phyloP scores from a whole-genome alignment of 2,329 filamentous ascomycete species.

The Microdochium trichocladiopsis region DNA sequence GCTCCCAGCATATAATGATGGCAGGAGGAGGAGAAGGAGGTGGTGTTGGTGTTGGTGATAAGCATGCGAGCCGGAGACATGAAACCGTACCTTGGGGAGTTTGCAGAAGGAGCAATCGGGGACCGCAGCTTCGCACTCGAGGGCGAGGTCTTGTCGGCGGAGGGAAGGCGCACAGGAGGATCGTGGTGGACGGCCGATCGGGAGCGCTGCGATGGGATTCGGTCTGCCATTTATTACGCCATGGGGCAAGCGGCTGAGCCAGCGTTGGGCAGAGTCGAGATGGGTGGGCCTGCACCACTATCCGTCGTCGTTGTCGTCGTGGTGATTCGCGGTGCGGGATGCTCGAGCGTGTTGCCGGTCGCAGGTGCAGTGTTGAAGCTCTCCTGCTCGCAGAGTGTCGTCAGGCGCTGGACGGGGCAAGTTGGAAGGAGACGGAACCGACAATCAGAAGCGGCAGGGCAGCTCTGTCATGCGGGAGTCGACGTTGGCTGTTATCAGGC shows the following conservation, averaged over 20 bases:
- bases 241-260: constrained; percentile 38
- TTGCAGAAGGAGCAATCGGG: background rate
- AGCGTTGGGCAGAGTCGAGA: constrained; percentile 8
- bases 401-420: too few species aligned
- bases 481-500: background rate
- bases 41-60: too few species aligned
- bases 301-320: background rate
- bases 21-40: too few species aligned
- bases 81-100: background rate
- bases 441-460: background rate
- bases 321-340: background rate
- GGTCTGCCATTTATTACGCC: constrained; percentile 65
- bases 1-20: too few species aligned
- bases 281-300: constrained; percentile 3
- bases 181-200: constrained; percentile 46
- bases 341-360: background rate
- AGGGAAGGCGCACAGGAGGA: constrained; percentile 40
- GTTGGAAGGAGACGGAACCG: background rate
- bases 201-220: constrained; percentile 40
- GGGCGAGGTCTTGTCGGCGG: constrained; percentile 8
- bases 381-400: too few species aligned
- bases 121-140: background rate
- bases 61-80: background rate
- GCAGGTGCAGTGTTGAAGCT: too few species aligned
- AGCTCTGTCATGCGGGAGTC: background rate